Conservation (phyloP, 768 basidiomycete genomes). For the Suillus discolor region DNA sequence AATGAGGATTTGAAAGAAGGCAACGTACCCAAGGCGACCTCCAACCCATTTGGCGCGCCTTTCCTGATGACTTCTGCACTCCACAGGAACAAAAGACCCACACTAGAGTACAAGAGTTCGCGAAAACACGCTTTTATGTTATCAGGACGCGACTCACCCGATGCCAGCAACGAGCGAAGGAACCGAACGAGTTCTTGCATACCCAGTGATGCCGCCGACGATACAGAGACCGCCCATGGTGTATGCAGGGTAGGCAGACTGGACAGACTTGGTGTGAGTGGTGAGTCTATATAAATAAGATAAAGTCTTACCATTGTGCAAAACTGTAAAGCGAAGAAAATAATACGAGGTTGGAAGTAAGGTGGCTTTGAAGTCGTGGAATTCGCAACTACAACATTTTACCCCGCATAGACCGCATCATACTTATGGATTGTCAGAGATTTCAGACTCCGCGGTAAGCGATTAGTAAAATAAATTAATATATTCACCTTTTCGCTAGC, state of each 20-base stretch:
- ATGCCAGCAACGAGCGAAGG: conserved; percentile 85
- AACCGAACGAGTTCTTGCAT: conserved; percentile 69
- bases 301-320: not conserved
- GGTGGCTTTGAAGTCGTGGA: not conserved
- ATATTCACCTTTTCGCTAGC: not conserved
- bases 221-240: conserved; percentile 77
- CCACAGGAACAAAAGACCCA: conserved; percentile 79
- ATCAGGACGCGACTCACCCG: conserved; percentile 47
- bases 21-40: conserved; percentile 73
- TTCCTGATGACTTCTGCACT: conserved; percentile 76
- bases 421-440: too few relatives aligned
- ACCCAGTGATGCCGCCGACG: conserved; percentile 76
- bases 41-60: conserved; percentile 72
- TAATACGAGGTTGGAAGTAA: not conserved
- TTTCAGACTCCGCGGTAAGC: not conserved
- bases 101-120: conserved; percentile 42
- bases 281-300: not conserved
- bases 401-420: not conserved
- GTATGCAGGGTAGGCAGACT: conserved; percentile 85
- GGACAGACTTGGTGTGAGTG: conserved; percentile 3
- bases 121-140: not conserved
- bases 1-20: not conserved
- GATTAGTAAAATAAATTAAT: not conserved
- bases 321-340: too few relatives aligned
- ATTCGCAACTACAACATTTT: not conserved